Evolutionary conservation across 495 filamentous ascomycete genomes (phyloP), one percentile per base, ranked within the genome.

Genomic region (Mytilinidion resinicola): DNA sequence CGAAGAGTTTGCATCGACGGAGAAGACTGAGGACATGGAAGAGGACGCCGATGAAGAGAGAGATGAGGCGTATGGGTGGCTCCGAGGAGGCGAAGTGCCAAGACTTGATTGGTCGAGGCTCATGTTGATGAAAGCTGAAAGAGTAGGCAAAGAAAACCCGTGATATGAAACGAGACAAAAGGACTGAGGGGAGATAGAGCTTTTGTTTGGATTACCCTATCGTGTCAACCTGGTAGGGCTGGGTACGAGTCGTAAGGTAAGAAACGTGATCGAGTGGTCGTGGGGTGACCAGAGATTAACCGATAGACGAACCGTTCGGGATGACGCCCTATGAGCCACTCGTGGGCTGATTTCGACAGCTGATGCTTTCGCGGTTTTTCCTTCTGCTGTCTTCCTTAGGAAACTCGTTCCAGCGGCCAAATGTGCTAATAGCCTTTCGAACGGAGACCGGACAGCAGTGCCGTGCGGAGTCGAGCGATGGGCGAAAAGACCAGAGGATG

Each of bases 11-110:
- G 77, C 82, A 69, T 82, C 80, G 68, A 89, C 78, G 52, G 90
- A 95, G 77, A 90, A 93, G 63, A 91, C 80, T 5, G 90, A 90
- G 54, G 85, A 80, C 43, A 82, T 82, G 33, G 88, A 90, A 20
- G 87, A 85, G 35, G 87, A 87, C 67, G 85, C 79, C 59, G 82
- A 85, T 49, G 86, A 85, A 69, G 84, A 80, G 74, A 86, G 72
- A n/a, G 82, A 82, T 47, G 80, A 79, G 65, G 78, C 79, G 69
- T 89, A 90, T 59, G 84, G 83, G 55, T 68, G 57, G 50, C 55
- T 61, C 49, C 56, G 33, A 35, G 64, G 50, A 47, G 64, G 61
- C 51, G 56, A 48, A 49, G 59, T 55, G 61, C 57, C 60, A 58
- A 62, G 53, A 44, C 6, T 53, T 57, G 51, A 53, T 21, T 55